Conservation (phyloP, 2,329 filamentous ascomycete genomes). For the Ophiocordyceps robertsii region DNA sequence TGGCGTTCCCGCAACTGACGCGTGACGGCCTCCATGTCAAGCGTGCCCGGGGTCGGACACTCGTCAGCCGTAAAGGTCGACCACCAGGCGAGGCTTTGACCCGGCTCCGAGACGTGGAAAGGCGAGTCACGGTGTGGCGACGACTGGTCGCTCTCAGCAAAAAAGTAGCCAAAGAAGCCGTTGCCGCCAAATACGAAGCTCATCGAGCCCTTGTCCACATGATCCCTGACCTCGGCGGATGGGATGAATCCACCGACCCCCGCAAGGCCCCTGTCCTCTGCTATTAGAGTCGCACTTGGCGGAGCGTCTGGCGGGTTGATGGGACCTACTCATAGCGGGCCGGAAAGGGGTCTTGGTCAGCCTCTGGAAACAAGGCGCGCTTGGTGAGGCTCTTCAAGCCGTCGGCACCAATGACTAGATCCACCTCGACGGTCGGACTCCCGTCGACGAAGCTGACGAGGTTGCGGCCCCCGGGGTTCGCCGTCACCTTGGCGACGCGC, state of each 20-base stretch:
- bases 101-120: conserved; percentile 6
- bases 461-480: conserved; percentile 6
- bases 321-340: conserved; percentile 11
- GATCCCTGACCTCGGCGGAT: conserved; percentile 3
- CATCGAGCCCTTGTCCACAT: conserved; percentile 8
- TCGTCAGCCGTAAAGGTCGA: conserved; percentile 7
- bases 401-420: conserved; percentile 13
- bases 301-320: no score
- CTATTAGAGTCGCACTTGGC: background rate
- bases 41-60: conserved; percentile 4
- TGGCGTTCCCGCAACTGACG: conserved; percentile 7
- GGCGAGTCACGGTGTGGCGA: conserved; percentile 7
- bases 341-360: conserved; percentile 7
- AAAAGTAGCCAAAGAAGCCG: conserved; percentile 11
- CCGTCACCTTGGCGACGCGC: conserved; percentile 7
- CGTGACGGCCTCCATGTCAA: conserved; percentile 7
- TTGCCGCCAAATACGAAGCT: conserved; percentile 10
- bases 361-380: conserved; percentile 9
- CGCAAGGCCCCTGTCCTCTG: conserved; percentile 5
- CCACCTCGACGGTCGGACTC: conserved; percentile 7
- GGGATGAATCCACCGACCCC: conserved; percentile 9
- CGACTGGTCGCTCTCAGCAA: conserved; percentile 4
- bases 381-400: conserved; percentile 9
- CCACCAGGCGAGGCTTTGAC: conserved; percentile 8
- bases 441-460: conserved; percentile 9